Percentiles rank a stretch among this genome's conserved stretches.
phyloP scores from a whole-genome alignment of 2,329 filamentous ascomycete species.

The Pyrenophora teres region DNA sequence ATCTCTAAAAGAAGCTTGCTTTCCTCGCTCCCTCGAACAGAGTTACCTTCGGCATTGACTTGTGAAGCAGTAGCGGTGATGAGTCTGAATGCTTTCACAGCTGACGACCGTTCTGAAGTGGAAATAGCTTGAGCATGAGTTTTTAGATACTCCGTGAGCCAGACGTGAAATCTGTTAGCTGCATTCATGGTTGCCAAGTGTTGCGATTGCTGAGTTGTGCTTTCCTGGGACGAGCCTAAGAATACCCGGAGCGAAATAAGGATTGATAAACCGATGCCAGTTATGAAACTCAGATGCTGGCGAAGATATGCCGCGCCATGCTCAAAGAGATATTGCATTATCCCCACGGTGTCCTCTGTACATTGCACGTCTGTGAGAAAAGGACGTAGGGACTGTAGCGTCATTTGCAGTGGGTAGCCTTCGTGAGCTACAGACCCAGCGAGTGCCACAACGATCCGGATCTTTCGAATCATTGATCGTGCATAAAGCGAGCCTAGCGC shows the following conservation, averaged over 20 bases:
- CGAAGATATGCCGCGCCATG: constrained; percentile 68
- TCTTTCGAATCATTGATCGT: constrained; percentile 82
- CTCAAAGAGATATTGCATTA: constrained; percentile 81
- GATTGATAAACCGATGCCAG: constrained; percentile 78
- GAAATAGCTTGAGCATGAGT: constrained; percentile 49
- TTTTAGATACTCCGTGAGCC: constrained; percentile 74
- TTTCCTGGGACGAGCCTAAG: constrained; percentile 73
- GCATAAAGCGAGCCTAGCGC: constrained; percentile 86
- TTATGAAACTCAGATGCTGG: constrained; percentile 73
- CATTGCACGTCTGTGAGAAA: constrained; percentile 85
- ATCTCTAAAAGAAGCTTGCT: constrained; percentile 80
- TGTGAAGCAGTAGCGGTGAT: constrained; percentile 72
- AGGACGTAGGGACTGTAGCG: constrained; percentile 76
- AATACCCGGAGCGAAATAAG: constrained; percentile 79
- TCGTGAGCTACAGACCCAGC: constrained; percentile 73
- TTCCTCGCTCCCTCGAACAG: constrained; percentile 72
- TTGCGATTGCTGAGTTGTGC: constrained; percentile 83
- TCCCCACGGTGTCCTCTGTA: constrained; percentile 85
- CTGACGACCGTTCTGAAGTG: constrained; percentile 25
- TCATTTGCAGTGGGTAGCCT: constrained; percentile 88
- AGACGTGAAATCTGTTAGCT: constrained; percentile 74
- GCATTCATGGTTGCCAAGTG: constrained; percentile 77
- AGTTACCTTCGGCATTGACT: constrained; percentile 71
- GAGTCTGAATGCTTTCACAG: constrained; percentile 63
- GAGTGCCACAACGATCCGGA: constrained; percentile 79